Base-by-base conservation (phyloP, 2,329 filamentous ascomycete species). In the Rhexocercosporidium sp. region DNA sequence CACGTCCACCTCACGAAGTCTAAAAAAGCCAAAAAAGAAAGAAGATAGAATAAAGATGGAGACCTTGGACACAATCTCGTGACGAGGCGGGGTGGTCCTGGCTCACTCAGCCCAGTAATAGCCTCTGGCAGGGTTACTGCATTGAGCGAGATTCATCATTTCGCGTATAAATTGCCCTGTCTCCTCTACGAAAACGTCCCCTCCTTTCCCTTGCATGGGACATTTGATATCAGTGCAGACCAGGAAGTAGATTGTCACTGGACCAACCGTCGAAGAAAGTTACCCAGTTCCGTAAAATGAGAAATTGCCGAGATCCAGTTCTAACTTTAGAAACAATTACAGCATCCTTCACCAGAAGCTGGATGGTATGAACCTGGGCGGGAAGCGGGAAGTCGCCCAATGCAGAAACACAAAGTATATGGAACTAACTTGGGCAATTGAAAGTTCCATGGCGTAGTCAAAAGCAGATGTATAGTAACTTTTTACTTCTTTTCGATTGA, bases 131-230 rank as follows among this genome's bases (percentile, higher is more conserved):
- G 25, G 34, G 46, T 51, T 46, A 49, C 56, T 54, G 44, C 22
- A 54, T 65, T 61, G 64, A 59, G 44, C 41, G 54, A 53, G 34
- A 41, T 39, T 59, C 47, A 41, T 65, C 56, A 65, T 65, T 29
- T 65, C 64, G 64, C 57, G 46, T 61, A 61, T 61, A 65, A 31
- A 65, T 54, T 64, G 22, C 25, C 34, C 29, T 34, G 18, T 31
- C 53, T 18, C n/a, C 46, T 37, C 53, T 22, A 16, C 31, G n/a
- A 56, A 31, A 34, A 34, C 6, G 27, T 31, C 53, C 53, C 29
- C 53, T 56, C 53, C 53, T 56, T 56, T 56, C n/a, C 53, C 31
- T 56, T 56, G 31, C 53, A 56, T 22, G 14, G 8, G 47, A 51
- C 22, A 51, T 51, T 51, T 51, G 25, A 29, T 51, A 29, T 51